Percentiles rank a stretch among this genome's conserved stretches.
These are phyloP conservation scores for Chaetomium strumarium DNA, from an alignment of 2,329 filamentous ascomycete species.

Conservation along the genomic window DNA sequence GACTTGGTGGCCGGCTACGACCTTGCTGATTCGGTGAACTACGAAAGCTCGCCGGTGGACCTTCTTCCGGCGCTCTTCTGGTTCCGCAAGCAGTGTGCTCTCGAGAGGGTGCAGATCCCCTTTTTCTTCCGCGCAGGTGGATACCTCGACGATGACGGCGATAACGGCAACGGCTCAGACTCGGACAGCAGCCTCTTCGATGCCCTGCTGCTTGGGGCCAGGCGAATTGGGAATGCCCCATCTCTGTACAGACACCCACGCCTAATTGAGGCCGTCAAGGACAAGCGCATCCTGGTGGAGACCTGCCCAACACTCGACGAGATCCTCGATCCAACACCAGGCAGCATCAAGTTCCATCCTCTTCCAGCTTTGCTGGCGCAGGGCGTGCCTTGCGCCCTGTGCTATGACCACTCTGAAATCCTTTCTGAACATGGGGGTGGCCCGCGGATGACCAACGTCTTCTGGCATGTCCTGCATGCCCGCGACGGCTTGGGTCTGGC, in stretches of 20 bases:
- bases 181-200: conserved; percentile 84
- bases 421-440: conserved; percentile 28
- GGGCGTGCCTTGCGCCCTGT: conserved; percentile 76
- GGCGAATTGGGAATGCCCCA: conserved; percentile 85
- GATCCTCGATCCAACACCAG: conserved; percentile 60
- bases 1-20: conserved; percentile 82
- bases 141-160: conserved; percentile 53
- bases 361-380: conserved; percentile 78
- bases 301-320: conserved; percentile 78
- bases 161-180: conserved; percentile 63
- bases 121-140: conserved; percentile 97
- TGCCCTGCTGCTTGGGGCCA: conserved; percentile 76
- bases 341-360: conserved; percentile 70
- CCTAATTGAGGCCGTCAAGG: conserved; percentile 80
- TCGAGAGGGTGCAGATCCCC: conserved; percentile 74
- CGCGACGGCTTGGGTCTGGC: conserved; percentile 88
- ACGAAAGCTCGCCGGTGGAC: conserved; percentile 68
- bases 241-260: conserved; percentile 88
- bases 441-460: conserved; percentile 83
- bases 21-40: conserved; percentile 81
- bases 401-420: conserved; percentile 74
- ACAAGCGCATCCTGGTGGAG: conserved; percentile 82
- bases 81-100: conserved; percentile 80
- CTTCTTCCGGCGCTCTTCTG: conserved; percentile 82
- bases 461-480: conserved; percentile 87